Conservation (phyloP, 2,329 filamentous ascomycete genomes). For the Penicillium sp. region DNA sequence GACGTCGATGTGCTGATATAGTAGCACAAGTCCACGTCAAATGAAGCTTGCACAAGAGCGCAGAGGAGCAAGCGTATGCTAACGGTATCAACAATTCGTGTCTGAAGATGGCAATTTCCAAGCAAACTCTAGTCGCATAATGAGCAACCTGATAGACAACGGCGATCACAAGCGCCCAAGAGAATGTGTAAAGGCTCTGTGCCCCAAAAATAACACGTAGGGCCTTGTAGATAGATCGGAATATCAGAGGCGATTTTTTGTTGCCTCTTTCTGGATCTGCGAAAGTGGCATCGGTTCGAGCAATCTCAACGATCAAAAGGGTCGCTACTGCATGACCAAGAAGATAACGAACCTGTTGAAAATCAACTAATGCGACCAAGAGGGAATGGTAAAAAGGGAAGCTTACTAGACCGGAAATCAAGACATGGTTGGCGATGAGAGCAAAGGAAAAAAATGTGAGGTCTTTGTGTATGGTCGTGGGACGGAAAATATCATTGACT, state of each 20-base stretch:
- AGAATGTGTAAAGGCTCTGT: neutral
- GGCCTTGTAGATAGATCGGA: neutral
- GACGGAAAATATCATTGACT: neutral
- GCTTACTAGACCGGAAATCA: neutral
- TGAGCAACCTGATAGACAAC: neutral
- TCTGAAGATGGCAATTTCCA: neutral
- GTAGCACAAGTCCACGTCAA: neutral
- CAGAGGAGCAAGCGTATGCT: neutral
- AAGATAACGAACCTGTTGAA: neutral
- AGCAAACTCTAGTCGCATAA: neutral
- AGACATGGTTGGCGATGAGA: neutral
- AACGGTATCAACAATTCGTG: neutral
- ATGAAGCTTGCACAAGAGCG: neutral
- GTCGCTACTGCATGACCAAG: neutral
- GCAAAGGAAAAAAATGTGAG: neutral
- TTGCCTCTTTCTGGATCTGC: neutral
- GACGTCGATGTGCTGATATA: neutral
- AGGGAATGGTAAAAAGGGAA: neutral
- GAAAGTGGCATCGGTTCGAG: neutral
- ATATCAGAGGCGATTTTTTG: neutral
- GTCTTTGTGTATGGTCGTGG: neutral
- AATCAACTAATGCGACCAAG: neutral
- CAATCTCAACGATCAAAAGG: neutral
- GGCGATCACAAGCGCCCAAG: neutral
- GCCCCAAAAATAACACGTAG: neutral